A percentile compares a stretch with the other conserved stretches of the same genome.
phyloP scores from a whole-genome alignment of 345 rosid species.

The Citrus mangshanensis region DNA sequence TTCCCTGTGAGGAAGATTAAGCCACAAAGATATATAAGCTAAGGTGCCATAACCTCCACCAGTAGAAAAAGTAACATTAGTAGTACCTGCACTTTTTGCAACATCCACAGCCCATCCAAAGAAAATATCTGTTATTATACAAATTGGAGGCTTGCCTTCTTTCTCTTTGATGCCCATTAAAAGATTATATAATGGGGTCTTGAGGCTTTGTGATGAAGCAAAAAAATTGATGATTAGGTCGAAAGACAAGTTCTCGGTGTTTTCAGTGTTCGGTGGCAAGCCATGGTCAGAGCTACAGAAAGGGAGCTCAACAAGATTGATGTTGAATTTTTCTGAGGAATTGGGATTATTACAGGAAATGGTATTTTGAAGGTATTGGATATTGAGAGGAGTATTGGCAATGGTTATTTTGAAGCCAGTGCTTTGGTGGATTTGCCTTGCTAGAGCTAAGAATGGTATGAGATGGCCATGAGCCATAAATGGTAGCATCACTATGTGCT shows the following conservation, averaged over 20 bases:
- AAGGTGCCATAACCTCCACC: constrained; percentile 44
- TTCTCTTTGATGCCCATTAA: constrained; percentile 16
- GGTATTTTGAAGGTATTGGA: constrained; percentile 26
- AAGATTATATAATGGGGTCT: constrained; percentile 25
- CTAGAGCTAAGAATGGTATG: constrained; percentile 46
- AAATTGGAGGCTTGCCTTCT: constrained; percentile 37
- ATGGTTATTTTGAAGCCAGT: constrained; percentile 35
- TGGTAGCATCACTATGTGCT: constrained; percentile 47
- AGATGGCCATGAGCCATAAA: constrained; percentile 60
- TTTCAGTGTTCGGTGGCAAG: constrained; percentile 41
- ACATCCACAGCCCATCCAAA: constrained; percentile 44
- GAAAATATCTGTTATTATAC: constrained; percentile 41
- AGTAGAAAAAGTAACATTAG: constrained; percentile 27
- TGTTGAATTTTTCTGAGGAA: not conserved
- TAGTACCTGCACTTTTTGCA: constrained; percentile 26
- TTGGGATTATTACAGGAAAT: not conserved
- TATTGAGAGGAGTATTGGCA: constrained; percentile 46
- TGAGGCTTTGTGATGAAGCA: constrained; percentile 17
- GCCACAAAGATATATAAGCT: constrained; percentile 45
- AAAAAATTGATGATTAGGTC: constrained; percentile 17
- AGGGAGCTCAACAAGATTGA: constrained; percentile 34
- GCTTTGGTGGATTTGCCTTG: constrained; percentile 25
- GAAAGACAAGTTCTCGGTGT: constrained; percentile 40
- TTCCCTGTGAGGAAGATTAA: constrained; percentile 41
- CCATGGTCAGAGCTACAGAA: constrained; percentile 36